Evolutionary conservation across 2,329 filamentous ascomycete species (phyloP).

Genomic region (Neonectria coccinea): DNA sequence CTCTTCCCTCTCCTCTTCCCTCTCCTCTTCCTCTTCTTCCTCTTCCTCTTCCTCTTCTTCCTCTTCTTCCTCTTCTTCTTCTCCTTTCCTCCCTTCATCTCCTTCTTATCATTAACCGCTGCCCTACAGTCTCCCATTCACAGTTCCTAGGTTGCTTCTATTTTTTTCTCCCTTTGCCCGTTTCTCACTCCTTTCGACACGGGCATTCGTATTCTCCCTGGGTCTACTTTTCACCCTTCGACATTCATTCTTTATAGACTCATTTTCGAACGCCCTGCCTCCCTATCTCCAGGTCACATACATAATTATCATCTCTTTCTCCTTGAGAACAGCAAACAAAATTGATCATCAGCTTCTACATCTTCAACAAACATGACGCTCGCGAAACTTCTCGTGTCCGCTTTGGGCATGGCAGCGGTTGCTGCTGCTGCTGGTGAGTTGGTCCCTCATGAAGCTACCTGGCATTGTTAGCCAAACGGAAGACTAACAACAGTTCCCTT

Average conservation of each 20-base stretch:
- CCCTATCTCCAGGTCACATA: not conserved
- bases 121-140: not conserved
- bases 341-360: not conserved
- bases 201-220: constrained; percentile 3
- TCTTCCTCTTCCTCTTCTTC: constrained; percentile 2
- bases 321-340: not conserved
- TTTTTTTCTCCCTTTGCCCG: constrained; percentile 16
- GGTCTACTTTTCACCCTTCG: not conserved
- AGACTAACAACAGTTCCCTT: not conserved
- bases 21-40: not conserved
- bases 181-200: constrained; percentile 31
- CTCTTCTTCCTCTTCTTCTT: not conserved
- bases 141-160: constrained; percentile 21
- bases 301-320: not conserved
- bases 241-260: constrained; percentile 6
- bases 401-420: constrained; percentile 38
- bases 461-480: not conserved
- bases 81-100: constrained; percentile 13
- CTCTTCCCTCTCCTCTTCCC: constrained; percentile 4
- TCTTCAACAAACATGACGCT: constrained; percentile 33
- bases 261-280: not conserved
- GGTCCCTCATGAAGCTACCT: not conserved
- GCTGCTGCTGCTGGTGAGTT: constrained; percentile 15
- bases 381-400: constrained; percentile 40
- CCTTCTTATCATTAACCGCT: constrained; percentile 5